Conservation (phyloP, 345 rosid genomes). For the Eucalyptus victrix region DNA sequence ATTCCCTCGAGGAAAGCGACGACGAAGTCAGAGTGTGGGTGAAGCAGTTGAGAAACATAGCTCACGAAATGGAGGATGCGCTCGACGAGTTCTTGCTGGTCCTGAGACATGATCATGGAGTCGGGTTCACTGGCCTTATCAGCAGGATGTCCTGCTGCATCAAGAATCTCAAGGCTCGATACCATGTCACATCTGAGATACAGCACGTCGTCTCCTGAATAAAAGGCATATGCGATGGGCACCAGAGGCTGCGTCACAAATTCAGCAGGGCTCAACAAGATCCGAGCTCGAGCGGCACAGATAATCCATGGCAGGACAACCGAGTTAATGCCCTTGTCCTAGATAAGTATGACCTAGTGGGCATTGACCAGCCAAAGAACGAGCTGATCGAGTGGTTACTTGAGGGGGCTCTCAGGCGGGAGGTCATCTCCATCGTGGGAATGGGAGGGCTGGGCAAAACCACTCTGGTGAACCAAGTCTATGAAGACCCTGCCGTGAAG, state of each 20-base stretch:
- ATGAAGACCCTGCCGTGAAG: slow-evolving; percentile 2
- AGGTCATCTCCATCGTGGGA: slow-evolving; percentile 10
- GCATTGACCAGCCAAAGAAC: slow-evolving; percentile 10
- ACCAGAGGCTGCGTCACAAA: background rate
- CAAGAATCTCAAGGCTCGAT: slow-evolving; percentile 6
- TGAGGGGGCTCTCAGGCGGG: background rate
- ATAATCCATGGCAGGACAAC: background rate
- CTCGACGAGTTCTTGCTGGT: slow-evolving; percentile 10
- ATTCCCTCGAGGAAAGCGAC: slow-evolving; percentile 3
- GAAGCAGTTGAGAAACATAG: slow-evolving; percentile 8
- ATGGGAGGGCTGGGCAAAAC: slow-evolving; percentile 35
- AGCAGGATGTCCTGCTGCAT: background rate
- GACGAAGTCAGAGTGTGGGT: slow-evolving; percentile 8
- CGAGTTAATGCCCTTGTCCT: slow-evolving; percentile 14
- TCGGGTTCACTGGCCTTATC: background rate
- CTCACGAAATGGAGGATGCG: slow-evolving; percentile 12
- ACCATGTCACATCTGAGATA: slow-evolving; percentile 1
- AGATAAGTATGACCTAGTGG: slow-evolving; percentile 16
- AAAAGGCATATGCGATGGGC: background rate
- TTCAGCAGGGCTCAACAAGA: background rate
- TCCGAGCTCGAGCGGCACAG: background rate
- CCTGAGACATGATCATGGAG: background rate
- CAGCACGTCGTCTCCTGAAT: background rate
- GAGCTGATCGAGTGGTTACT: background rate
- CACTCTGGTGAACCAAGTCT: slow-evolving; percentile 19